phyloP scores from a whole-genome alignment of 306 rosid species.

The Prinsepia uniflora region DNA sequence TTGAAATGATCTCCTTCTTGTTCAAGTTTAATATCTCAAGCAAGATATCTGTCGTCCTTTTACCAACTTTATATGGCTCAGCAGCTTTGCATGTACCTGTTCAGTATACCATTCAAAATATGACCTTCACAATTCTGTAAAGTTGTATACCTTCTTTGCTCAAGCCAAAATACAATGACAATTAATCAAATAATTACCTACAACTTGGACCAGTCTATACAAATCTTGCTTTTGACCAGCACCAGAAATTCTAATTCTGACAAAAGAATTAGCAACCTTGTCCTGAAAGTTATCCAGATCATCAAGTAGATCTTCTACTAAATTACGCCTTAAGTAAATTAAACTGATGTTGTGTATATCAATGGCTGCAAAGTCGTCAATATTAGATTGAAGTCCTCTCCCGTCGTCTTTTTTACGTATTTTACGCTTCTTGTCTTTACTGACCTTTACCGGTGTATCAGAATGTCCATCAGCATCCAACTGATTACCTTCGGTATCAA shows the following conservation, averaged over 20 bases:
- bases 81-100: slow-evolving; percentile 94
- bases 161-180: slow-evolving; percentile 17
- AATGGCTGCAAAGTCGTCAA: slow-evolving; percentile 94
- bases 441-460: slow-evolving; percentile 45
- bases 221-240: slow-evolving; percentile 97
- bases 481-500: slow-evolving; percentile 80
- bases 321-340: slow-evolving; percentile 85
- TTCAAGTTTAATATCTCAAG: slow-evolving; percentile 94
- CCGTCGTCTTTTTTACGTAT: slow-evolving; percentile 67
- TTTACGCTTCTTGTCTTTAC: slow-evolving; percentile 80
- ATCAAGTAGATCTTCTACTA: slow-evolving; percentile 87
- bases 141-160: slow-evolving; percentile 15
- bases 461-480: slow-evolving; percentile 71
- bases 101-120: slow-evolving; percentile 29
- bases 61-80: slow-evolving; percentile 98
- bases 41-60: slow-evolving; percentile 68
- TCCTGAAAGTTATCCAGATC: slow-evolving; percentile 69
- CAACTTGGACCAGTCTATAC: slow-evolving; percentile 98
- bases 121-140: slow-evolving; percentile 11
- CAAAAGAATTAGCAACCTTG: slow-evolving; percentile 80
- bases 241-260: slow-evolving; percentile 96
- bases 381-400: slow-evolving; percentile 74
- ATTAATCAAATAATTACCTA: slow-evolving; percentile 53
- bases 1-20: slow-evolving; percentile 89
- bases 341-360: slow-evolving; percentile 85